A percentile compares a stretch with the other conserved stretches of the same genome.
Evolutionary conservation across 2,329 filamentous ascomycete species (phyloP).

Genomic region (Phaeosphaeriaceae sp.): DNA sequence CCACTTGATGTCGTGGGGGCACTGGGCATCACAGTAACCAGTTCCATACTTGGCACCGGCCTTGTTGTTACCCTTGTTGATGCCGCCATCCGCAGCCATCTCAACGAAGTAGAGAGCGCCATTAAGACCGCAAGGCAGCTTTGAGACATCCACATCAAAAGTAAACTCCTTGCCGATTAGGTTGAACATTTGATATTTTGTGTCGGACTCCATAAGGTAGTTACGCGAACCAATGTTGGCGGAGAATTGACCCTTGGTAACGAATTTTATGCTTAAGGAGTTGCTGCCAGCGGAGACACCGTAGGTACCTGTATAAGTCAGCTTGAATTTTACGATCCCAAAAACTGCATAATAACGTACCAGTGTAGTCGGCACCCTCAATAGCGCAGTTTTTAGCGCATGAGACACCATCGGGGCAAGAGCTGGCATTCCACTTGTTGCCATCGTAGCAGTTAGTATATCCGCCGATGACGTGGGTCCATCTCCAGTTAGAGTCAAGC

Average conservation of each 20-base stretch:
- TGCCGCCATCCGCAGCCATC: conserved; percentile 65
- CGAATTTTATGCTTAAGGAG: conserved; percentile 63
- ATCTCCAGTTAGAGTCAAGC: conserved; percentile 60
- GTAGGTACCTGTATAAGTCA: conserved; percentile 41
- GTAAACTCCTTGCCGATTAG: conserved; percentile 51
- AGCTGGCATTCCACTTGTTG: conserved; percentile 51
- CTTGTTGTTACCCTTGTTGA: conserved; percentile 58
- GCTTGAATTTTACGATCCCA: background rate
- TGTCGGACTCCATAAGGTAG: conserved; percentile 51
- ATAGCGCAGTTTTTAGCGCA: conserved; percentile 52
- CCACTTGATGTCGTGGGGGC: conserved; percentile 59
- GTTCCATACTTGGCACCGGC: conserved; percentile 65
- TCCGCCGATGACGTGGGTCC: conserved; percentile 53
- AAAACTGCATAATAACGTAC: conserved; percentile 14
- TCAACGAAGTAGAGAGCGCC: conserved; percentile 61
- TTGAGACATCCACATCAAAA: conserved; percentile 59
- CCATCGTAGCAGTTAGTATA: conserved; percentile 59
- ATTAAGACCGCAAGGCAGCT: conserved; percentile 72
- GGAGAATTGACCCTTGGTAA: conserved; percentile 58
- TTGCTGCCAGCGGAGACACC: conserved; percentile 61
- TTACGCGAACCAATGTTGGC: conserved; percentile 52
- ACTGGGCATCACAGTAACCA: conserved; percentile 53
- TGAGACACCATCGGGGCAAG: conserved; percentile 48
- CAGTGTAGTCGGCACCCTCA: conserved; percentile 52
- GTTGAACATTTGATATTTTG: conserved; percentile 53